Evolutionary conservation across 2,329 filamentous ascomycete species (phyloP).

Genomic region (Fusarium palustre): DNA sequence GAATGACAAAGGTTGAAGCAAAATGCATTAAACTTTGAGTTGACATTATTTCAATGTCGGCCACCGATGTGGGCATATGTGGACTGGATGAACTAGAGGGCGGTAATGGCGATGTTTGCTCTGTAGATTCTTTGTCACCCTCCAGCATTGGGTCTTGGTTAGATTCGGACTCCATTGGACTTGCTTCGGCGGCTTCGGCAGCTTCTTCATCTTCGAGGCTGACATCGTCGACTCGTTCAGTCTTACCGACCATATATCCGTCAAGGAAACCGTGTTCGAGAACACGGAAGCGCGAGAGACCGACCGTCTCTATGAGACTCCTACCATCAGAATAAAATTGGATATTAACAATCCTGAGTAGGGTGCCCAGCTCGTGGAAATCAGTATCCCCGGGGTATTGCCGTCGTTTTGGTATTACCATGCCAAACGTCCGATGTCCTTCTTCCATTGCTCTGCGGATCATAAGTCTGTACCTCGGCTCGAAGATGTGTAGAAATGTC

Average conservation of each 20-base stretch:
- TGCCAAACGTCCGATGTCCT: conserved; percentile 81
- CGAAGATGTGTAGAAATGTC: conserved; percentile 90
- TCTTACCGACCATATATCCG: conserved; percentile 81
- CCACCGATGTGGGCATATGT: conserved; percentile 11
- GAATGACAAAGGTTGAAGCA: conserved; percentile 73
- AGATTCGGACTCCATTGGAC: conserved; percentile 6
- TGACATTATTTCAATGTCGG: conserved; percentile 61
- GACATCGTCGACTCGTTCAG: conserved; percentile 85
- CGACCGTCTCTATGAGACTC: conserved; percentile 82
- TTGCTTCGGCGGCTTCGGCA: conserved; percentile 74
- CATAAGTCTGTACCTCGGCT: conserved; percentile 92
- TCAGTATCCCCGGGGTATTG: conserved; percentile 50
- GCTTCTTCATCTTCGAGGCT: conserved; percentile 82
- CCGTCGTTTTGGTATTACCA: conserved; percentile 77
- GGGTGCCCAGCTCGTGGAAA: conserved; percentile 81
- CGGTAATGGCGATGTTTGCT: conserved; percentile 1
- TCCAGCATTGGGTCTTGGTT: background rate
- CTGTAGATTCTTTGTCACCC: conserved; percentile 9
- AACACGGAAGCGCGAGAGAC: conserved; percentile 81
- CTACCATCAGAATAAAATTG: conserved; percentile 83
- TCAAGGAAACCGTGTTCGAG: conserved; percentile 73
- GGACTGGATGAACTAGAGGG: conserved; percentile 12
- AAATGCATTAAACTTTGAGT: conserved; percentile 77
- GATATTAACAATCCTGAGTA: conserved; percentile 79
- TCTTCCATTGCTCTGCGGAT: conserved; percentile 80